Evolutionary conservation across 345 rosid genomes (phyloP).

Genomic region (Eutrema heterophyllum): DNA sequence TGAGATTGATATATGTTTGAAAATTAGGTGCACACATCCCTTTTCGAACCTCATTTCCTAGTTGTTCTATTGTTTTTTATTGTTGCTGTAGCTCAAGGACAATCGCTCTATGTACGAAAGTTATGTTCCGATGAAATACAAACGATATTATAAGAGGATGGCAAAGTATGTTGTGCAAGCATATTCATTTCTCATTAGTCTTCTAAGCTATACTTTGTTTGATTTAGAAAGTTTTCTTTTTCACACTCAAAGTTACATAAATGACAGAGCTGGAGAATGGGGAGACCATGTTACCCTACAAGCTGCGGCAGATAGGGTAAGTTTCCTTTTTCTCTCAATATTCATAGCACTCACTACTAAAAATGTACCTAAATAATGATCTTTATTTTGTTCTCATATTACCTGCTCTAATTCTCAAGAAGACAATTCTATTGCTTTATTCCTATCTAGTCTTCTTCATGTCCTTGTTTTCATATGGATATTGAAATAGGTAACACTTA

Average conservation of each 20-base stretch:
- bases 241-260: background rate
- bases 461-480: background rate
- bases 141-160: conserved; percentile 76
- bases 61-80: conserved; percentile 11
- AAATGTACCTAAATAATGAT: background rate
- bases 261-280: conserved; percentile 83
- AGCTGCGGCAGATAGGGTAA: conserved; percentile 95
- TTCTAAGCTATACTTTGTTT: background rate
- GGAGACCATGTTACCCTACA: conserved; percentile 94
- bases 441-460: background rate
- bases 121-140: conserved; percentile 94
- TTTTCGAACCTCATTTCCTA: conserved; percentile 14
- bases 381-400: conserved; percentile 10
- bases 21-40: conserved; percentile 2
- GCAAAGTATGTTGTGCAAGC: conserved; percentile 57
- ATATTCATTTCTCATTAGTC: background rate
- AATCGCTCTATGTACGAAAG: conserved; percentile 64
- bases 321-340: conserved; percentile 10
- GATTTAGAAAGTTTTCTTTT: background rate
- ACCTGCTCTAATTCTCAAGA: background rate
- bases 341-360: background rate
- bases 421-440: background rate
- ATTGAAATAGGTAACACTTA: background rate
- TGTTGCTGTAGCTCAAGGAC: conserved; percentile 66
- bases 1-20: background rate